Evolutionary conservation across 116 monocot species (phyloP).

Genomic region (Phalaenopsis hybrid): DNA sequence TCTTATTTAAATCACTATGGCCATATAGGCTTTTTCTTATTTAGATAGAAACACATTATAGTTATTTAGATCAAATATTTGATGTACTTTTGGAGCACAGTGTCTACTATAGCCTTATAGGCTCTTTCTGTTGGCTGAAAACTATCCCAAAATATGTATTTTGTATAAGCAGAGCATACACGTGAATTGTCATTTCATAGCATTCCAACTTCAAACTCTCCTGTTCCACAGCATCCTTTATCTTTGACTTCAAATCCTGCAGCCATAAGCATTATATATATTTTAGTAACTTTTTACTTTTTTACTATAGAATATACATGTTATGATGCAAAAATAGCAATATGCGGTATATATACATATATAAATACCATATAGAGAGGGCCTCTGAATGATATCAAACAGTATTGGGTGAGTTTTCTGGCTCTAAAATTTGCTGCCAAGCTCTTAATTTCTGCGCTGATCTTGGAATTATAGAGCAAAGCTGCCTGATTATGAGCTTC

Average conservation of each 20-base stretch:
- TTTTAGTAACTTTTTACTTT: too few species aligned
- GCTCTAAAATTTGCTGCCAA: slow-evolving; percentile 6
- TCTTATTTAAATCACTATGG: too few species aligned
- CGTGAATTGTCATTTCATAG: slow-evolving; percentile 34
- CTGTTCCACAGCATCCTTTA: slow-evolving; percentile 59
- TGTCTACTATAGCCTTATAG: slow-evolving; percentile 30
- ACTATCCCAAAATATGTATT: slow-evolving; percentile 53
- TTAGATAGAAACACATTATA: too few species aligned
- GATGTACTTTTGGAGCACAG: slow-evolving; percentile 6
- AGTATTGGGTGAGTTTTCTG: slow-evolving; percentile 14
- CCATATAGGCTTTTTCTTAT: too few species aligned
- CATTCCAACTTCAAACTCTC: slow-evolving; percentile 29
- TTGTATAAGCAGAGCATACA: slow-evolving; percentile 18
- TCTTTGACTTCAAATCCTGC: slow-evolving; percentile 41
- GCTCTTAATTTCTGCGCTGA: slow-evolving; percentile 11
- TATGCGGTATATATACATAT: background rate
- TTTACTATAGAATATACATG: background rate
- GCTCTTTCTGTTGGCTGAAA: slow-evolving; percentile 50
- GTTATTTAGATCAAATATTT: background rate
- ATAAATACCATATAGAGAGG: slow-evolving; percentile 30
- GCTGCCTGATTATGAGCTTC: slow-evolving; percentile 35
- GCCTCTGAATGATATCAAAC: slow-evolving; percentile 27
- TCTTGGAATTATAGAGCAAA: slow-evolving; percentile 29
- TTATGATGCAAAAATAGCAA: background rate
- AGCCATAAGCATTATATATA: background rate